Conservation (phyloP, 768 basidiomycete species). For the Amanita molliuscula region DNA sequence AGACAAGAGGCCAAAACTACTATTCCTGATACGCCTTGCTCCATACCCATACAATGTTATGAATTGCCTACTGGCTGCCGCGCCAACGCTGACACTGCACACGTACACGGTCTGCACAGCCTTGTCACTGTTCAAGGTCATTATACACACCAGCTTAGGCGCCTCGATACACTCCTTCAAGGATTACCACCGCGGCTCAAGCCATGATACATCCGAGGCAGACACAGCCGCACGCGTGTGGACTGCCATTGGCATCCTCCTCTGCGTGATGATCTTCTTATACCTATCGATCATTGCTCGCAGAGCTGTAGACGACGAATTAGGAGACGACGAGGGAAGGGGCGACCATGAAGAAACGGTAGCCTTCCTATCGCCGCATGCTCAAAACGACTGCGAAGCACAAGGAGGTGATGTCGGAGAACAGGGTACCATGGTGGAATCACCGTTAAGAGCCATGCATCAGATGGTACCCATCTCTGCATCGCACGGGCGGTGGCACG, state of each 20-base stretch:
- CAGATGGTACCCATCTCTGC: slow-evolving; percentile 17
- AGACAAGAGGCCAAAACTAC: slow-evolving; percentile 76
- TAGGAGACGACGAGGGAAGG: slow-evolving; percentile 25
- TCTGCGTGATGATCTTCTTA: slow-evolving; percentile 67
- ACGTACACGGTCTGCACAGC: slow-evolving; percentile 78
- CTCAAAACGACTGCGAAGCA: slow-evolving; percentile 22
- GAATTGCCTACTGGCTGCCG: slow-evolving; percentile 87
- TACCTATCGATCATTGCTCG: slow-evolving; percentile 80
- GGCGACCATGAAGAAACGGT: slow-evolving; percentile 37
- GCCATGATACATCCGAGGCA: slow-evolving; percentile 26
- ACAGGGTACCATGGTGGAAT: slow-evolving; percentile 39
- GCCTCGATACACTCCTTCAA: slow-evolving; percentile 80
- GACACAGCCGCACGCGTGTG: slow-evolving; percentile 44
- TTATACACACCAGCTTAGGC: slow-evolving; percentile 85
- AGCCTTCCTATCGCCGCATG: slow-evolving; percentile 36
- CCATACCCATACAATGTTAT: slow-evolving; percentile 92
- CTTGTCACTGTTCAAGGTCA: slow-evolving; percentile 80
- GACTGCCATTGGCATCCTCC: slow-evolving; percentile 57
- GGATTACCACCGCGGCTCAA: slow-evolving; percentile 36
- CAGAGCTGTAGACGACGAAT: slow-evolving; percentile 41
- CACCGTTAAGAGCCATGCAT: slow-evolving; percentile 25
- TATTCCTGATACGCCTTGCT: slow-evolving; percentile 88
- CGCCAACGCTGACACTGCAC: slow-evolving; percentile 67
- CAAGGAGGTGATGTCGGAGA: slow-evolving; percentile 8
- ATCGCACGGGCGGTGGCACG: slow-evolving; percentile 8